Conservation (phyloP, 1,139 yeast genomes). For the Ashbya aceris region DNA sequence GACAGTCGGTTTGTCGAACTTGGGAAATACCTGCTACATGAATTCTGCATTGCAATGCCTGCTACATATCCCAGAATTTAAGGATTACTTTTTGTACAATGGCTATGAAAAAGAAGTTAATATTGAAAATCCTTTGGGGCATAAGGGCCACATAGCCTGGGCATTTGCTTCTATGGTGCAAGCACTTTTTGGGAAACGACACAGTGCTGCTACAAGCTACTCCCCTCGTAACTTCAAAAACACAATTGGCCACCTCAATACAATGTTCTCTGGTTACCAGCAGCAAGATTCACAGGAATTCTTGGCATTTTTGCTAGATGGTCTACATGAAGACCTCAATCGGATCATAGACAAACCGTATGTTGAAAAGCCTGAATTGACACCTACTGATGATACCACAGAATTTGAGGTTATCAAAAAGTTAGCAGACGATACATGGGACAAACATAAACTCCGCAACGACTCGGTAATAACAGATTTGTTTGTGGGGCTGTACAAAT, state of each 20-base stretch:
- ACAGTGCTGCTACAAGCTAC: slow-evolving; percentile 12
- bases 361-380: slow-evolving; percentile 77
- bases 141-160: slow-evolving; percentile 68
- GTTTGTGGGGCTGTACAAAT: slow-evolving; percentile 84
- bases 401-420: slow-evolving; percentile 46
- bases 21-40: slow-evolving; percentile 96
- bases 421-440: slow-evolving; percentile 75
- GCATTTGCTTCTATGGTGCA: slow-evolving; percentile 62
- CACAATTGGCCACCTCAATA: slow-evolving; percentile 69
- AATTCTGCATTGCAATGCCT: slow-evolving; percentile 91
- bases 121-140: slow-evolving; percentile 72
- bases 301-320: slow-evolving; percentile 80
- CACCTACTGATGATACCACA: slow-evolving; percentile 43
- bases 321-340: slow-evolving; percentile 88
- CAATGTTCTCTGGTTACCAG: slow-evolving; percentile 76
- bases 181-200: slow-evolving; percentile 37
- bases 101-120: slow-evolving; percentile 64
- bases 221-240: slow-evolving; percentile 73
- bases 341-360: slow-evolving; percentile 75
- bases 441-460: slow-evolving; percentile 67
- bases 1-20: slow-evolving; percentile 58
- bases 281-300: slow-evolving; percentile 98
- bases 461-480: slow-evolving; percentile 79
- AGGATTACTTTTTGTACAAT: slow-evolving; percentile 59
- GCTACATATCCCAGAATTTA: slow-evolving; percentile 76